These are phyloP conservation scores for Heritiera fomes DNA, from an alignment of 345 rosid genomes.

Conservation along the genomic window DNA sequence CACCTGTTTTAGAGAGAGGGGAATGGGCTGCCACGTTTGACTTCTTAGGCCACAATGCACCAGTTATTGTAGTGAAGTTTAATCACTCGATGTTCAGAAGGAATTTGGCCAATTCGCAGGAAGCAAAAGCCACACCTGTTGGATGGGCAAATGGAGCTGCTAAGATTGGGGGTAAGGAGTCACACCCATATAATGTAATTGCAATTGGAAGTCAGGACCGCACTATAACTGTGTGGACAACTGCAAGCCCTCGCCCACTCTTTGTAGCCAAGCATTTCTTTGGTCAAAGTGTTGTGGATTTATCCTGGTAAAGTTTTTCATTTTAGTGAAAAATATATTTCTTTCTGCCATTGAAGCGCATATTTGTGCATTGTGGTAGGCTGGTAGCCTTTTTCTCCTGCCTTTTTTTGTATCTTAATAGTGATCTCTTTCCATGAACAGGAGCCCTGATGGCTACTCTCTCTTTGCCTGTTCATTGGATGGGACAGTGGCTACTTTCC, in stretches of 20 bases:
- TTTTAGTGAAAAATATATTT: constrained; percentile 12
- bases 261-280: constrained; percentile 99
- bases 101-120: constrained; percentile 50
- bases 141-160: constrained; percentile 90
- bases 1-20: constrained; percentile 97
- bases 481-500: constrained; percentile 91
- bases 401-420: not conserved
- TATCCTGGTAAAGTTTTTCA: constrained; percentile 71
- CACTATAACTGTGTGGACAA: constrained; percentile 98
- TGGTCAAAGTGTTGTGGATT: constrained; percentile 95
- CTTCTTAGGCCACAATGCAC: constrained; percentile 98
- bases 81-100: constrained; percentile 91
- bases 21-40: constrained; percentile 99
- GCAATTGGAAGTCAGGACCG: constrained; percentile 99
- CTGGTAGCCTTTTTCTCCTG: not conserved
- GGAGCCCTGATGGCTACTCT: constrained; percentile 99
- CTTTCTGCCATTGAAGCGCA: constrained; percentile 7
- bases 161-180: constrained; percentile 79
- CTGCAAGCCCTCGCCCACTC: constrained; percentile 94
- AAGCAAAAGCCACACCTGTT: constrained; percentile 50
- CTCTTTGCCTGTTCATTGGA: constrained; percentile 98
- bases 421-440: constrained; percentile 32
- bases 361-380: not conserved
- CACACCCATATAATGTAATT: constrained; percentile 86
- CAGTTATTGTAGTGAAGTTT: constrained; percentile 90